Evolutionary conservation across 805 yeast species (phyloP).

Genomic region (Kluyveromyces nonfermentans): DNA sequence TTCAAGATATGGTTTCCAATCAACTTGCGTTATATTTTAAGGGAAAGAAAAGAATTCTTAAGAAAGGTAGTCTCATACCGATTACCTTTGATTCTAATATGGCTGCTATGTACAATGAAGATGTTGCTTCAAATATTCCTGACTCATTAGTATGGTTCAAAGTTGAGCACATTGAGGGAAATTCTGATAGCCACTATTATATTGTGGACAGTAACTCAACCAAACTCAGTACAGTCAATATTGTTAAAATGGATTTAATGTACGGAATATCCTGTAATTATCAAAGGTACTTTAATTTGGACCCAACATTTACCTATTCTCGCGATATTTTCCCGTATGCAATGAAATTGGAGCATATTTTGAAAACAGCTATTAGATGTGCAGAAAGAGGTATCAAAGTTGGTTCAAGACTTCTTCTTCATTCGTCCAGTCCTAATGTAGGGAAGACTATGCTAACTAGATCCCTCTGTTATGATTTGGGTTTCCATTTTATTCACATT

Average conservation of each 20-base stretch:
- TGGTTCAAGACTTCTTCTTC: constrained; percentile 54
- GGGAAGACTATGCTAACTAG: constrained; percentile 67
- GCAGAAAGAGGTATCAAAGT: constrained; percentile 30
- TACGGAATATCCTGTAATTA: constrained; percentile 29
- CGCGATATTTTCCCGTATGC: constrained; percentile 37
- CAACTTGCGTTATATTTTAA: constrained; percentile 58
- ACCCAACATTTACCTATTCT: constrained; percentile 32
- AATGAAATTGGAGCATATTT: constrained; percentile 40
- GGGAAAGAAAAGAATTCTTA: constrained; percentile 45
- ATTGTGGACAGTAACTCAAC: constrained; percentile 62
- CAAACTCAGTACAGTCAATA: constrained; percentile 59
- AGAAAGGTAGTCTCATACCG: constrained; percentile 62
- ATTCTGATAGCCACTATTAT: constrained; percentile 32
- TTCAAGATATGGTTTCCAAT: constrained; percentile 35
- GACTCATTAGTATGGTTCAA: constrained; percentile 83
- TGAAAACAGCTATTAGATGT: constrained; percentile 40
- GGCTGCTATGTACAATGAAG: constrained; percentile 11
- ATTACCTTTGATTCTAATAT: constrained; percentile 51
- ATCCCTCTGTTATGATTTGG: constrained; percentile 46
- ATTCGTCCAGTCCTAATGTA: constrained; percentile 61
- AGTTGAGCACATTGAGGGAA: constrained; percentile 39
- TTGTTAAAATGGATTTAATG: constrained; percentile 34
- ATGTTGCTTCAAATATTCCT: constrained; percentile 28
- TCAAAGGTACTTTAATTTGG: constrained; percentile 39
- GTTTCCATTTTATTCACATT: constrained; percentile 55